Base-by-base conservation (phyloP, 345 rosid genomes). In the Salix udensis region DNA sequence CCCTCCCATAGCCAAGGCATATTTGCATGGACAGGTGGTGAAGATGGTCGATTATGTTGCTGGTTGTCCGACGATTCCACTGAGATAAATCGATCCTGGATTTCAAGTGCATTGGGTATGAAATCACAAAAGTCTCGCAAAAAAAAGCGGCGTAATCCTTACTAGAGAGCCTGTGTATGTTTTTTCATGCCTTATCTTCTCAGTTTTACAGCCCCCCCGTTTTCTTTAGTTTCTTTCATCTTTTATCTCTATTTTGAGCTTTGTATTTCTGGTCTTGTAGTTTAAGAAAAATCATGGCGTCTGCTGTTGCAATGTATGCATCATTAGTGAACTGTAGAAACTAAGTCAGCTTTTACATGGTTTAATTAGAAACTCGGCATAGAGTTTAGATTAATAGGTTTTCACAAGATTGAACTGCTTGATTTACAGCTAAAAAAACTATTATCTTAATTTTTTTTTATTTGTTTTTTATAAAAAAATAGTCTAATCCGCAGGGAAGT, bases 21-120 rank as follows among this genome's bases (percentile, higher is more conserved):
- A 79, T 96, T 96, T 46, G 97, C 98, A 73, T 96, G 99, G 99
- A 89, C 89, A 0, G 98, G 98, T 1, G 97, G 96, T 28, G 99
- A 96, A 83, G 99, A 96, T 78, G 98, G 99, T 42, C 89, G 95
- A 1, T 53, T 96, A 74, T 93, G 97, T 78, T 92, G 98, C 85
- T 96, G 99, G 99, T 79, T 79, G 40, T 87, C 92, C 0, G 91
- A 93, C 68, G 86, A 85, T 36, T 82, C 93, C 60, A 46, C 82
- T 0, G 89, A 79, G 68, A 64, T 62, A n/a, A 84, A 82, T 36
- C 83, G 84, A 58, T 88, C 98, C 60, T 93, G 99, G 99, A 86
- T 87, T 52, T 89, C 99, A 46, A 87, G 85, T 28, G 71, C 87
- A 10, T 79, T 92, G 78, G 94, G 82, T 30, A 65, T 78, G 60